Conservation (phyloP, 2,329 filamentous ascomycete genomes). For the Erysiphe neolycopersici region DNA sequence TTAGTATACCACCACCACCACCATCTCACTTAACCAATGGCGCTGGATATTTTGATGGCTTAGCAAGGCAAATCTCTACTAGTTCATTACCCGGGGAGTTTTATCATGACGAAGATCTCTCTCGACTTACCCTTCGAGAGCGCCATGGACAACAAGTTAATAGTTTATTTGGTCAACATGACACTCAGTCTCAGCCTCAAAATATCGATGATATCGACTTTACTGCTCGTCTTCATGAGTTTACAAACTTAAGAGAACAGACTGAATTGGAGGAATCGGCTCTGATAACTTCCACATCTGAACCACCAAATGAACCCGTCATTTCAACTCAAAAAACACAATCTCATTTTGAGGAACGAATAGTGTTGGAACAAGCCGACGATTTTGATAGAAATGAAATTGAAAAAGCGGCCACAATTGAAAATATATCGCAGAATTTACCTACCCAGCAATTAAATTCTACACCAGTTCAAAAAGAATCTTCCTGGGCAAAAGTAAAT, state of each 20-base stretch:
- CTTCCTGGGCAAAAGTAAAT: slow-evolving; percentile 30
- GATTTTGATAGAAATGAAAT: slow-evolving; percentile 12
- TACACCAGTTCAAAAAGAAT: slow-evolving; percentile 7
- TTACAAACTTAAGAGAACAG: slow-evolving; percentile 51
- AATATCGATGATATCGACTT: slow-evolving; percentile 9
- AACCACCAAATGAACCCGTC: slow-evolving; percentile 12
- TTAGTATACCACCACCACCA: slow-evolving; percentile 20
- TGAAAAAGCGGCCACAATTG: slow-evolving; percentile 42
- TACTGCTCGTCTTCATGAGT: slow-evolving; percentile 44
- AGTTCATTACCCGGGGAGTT: slow-evolving; percentile 22
- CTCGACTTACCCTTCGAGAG: slow-evolving; percentile 22
- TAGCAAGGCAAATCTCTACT: slow-evolving; percentile 18
- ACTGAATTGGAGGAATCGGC: slow-evolving; percentile 27
- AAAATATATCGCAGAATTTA: slow-evolving; percentile 58
- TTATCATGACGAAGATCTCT: slow-evolving; percentile 48
- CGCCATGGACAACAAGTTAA: slow-evolving; percentile 8
- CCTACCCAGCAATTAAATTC: slow-evolving; percentile 30
- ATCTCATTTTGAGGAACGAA: slow-evolving; percentile 4
- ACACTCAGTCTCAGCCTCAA: slow-evolving; percentile 23
- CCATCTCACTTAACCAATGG: slow-evolving; percentile 23
- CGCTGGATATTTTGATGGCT: slow-evolving; percentile 42
- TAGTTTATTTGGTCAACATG: slow-evolving; percentile 10
- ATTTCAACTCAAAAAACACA: slow-evolving; percentile 7
- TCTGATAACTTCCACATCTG: slow-evolving; percentile 3
- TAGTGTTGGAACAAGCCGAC: slow-evolving; percentile 5